These are phyloP conservation scores for Candida taoyuanica DNA, from an alignment of 805 yeast genomes.

Conservation along the genomic window DNA sequence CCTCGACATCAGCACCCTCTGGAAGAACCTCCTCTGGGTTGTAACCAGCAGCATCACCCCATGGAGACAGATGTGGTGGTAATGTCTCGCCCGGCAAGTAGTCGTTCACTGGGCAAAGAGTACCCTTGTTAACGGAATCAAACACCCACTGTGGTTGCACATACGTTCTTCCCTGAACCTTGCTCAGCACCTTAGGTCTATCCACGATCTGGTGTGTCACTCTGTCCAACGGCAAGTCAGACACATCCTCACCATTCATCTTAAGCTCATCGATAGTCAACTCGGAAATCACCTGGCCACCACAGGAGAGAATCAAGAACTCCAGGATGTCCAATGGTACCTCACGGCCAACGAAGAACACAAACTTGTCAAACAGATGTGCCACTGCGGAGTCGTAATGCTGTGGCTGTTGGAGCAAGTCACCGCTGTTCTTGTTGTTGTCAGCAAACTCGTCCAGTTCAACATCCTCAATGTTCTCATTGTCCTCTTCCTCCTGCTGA, in stretches of 20 bases:
- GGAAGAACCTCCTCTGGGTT: conserved; percentile 63
- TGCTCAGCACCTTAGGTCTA: conserved; percentile 74
- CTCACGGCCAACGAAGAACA: conserved; percentile 90
- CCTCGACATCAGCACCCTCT: conserved; percentile 29
- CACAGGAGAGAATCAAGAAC: conserved; percentile 78
- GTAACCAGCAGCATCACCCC: conserved; percentile 95
- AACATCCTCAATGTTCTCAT: conserved; percentile 38
- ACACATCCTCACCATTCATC: conserved; percentile 28
- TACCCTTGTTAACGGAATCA: conserved; percentile 78
- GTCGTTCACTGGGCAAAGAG: conserved; percentile 67
- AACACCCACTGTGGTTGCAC: conserved; percentile 98
- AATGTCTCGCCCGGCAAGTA: conserved; percentile 93
- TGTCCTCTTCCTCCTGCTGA: conserved; percentile 33
- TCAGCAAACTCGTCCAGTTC: conserved; percentile 72
- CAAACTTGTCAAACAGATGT: conserved; percentile 64
- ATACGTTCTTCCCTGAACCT: conserved; percentile 88
- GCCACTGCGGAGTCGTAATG: conserved; percentile 55
- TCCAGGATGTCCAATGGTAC: conserved; percentile 90
- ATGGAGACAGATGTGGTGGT: conserved; percentile 97
- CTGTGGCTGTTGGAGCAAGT: conserved; percentile 68
- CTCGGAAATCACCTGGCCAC: conserved; percentile 84
- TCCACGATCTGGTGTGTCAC: conserved; percentile 94
- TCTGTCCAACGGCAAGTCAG: conserved; percentile 52
- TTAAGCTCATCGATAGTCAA: conserved; percentile 75
- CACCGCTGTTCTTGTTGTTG: conserved; percentile 57